Evolutionary conservation across 768 basidiomycete species (phyloP), one percentile per base, ranked within the genome.

Genomic region (Exidia glandulosa): DNA sequence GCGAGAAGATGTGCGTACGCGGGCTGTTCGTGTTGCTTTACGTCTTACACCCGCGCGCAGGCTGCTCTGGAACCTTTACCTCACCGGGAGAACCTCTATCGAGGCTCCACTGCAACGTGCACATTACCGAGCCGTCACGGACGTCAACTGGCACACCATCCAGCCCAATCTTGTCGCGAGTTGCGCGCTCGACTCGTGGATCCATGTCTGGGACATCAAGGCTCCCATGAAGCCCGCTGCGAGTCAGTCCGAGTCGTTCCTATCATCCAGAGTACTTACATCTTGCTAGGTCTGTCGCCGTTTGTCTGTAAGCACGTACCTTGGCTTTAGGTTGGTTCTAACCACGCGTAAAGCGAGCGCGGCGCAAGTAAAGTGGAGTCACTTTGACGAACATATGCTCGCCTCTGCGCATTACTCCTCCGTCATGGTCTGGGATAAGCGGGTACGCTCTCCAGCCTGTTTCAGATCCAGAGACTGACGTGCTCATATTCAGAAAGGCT

Each of bases 291-390:
- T 1, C 72, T 86, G 13, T 79, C 80, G 65, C 80, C 79, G 25
- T 81, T 86, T 70, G 81, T 83, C 57, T 75, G 79, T 79, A 68
- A 74, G 68, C 63, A 25, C 33, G 14, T 55, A 59, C 33, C 25
- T 29, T 31, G 32, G 33, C 9, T 33, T 62, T 12, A 57, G 10
- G 30, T 19, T 45, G 32, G 41, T 36, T 13, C 29, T 45, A 2
- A 45, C 41, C 19, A 19, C 5, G 3, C 34, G 16, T 19, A 9
- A 56, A 91, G 91, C 85, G 19, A 86, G 82, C 16, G 93, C 90
- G 1, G 97, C 95, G 0, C 95, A 99, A 70, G 92, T 98, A 60
- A 98, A 98, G 71, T 99, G 93, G 92, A 98, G 95, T 68, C 79
- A 90, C 14, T 84, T 86, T 66, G 86, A 97, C 66, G 80, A 85